These are phyloP conservation scores for Oryza nivara DNA, from an alignment of 176 grass and related monocot species.

Conservation along the genomic window DNA sequence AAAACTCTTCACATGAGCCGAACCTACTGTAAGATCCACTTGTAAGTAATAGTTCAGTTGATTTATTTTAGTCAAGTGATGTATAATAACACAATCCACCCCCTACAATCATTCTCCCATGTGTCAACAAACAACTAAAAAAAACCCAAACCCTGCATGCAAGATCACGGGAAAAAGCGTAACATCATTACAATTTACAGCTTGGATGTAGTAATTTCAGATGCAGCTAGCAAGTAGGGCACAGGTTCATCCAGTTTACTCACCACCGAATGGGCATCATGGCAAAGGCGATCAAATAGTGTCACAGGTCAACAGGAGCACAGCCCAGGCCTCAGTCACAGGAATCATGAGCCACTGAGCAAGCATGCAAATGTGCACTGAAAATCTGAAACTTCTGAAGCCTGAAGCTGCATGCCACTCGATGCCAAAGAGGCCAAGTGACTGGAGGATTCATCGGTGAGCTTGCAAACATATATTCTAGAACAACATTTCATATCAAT, in stretches of 20 bases:
- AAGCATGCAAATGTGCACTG: background rate
- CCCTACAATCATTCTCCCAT: background rate
- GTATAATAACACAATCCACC: no score
- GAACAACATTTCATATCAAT: background rate
- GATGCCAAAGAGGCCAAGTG: constrained; percentile 13
- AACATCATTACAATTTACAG: background rate
- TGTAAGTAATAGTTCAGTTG: background rate
- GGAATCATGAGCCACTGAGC: constrained; percentile 35
- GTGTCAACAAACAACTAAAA: background rate
- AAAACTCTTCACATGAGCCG: background rate
- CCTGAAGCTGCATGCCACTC: constrained; percentile 29
- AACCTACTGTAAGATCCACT: background rate
- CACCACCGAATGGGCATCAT: background rate
- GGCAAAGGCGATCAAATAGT: constrained; percentile 30
- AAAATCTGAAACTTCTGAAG: background rate
- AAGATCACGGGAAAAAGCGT: constrained; percentile 12
- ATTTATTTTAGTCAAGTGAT: background rate
- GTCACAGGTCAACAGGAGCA: constrained; percentile 13
- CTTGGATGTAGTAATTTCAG: constrained; percentile 18
- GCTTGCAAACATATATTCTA: constrained; percentile 19
- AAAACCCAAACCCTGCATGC: background rate
- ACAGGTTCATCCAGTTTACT: background rate
- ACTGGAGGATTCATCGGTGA: constrained; percentile 8
- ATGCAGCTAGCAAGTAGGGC: background rate
- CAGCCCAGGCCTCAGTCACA: background rate